Conservation (phyloP, 352 stramenopile genomes). For the Phytophthora cactorum region DNA sequence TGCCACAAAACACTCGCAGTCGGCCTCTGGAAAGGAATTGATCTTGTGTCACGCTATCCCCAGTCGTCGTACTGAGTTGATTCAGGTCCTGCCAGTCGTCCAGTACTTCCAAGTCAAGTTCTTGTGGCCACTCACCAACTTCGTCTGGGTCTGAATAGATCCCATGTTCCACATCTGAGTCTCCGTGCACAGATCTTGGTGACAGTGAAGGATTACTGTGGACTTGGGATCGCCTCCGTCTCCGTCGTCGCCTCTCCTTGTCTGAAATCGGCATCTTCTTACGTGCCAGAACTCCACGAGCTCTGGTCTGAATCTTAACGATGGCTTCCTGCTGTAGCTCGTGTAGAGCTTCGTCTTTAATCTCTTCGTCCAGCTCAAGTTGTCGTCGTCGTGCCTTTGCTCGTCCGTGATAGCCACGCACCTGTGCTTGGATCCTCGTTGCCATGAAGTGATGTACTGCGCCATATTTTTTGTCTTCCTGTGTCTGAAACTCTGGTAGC, state of each 20-base stretch:
- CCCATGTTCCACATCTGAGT: conserved; percentile 6
- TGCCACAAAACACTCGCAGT: conserved; percentile 81
- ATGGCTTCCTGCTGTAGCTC: conserved; percentile 45
- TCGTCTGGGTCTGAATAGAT: conserved; percentile 33
- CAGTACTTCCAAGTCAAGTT: conserved; percentile 53
- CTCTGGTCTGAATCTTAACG: conserved; percentile 49
- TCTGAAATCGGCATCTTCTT: conserved; percentile 35
- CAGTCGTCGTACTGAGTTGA: conserved; percentile 27
- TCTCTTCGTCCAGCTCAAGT: conserved; percentile 41
- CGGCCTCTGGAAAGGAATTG: conserved; percentile 50
- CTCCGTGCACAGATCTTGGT: not conserved
- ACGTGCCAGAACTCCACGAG: conserved; percentile 42
- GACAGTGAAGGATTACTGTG: not conserved
- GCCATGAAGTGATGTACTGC: conserved; percentile 41
- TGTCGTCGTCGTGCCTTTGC: conserved; percentile 17
- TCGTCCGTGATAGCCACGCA: conserved; percentile 43
- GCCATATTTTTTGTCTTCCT: conserved; percentile 23
- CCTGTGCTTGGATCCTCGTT: conserved; percentile 44
- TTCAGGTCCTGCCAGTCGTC: conserved; percentile 67
- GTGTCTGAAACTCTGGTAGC: not conserved
- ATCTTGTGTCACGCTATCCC: conserved; percentile 38
- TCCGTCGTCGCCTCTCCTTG: conserved; percentile 15
- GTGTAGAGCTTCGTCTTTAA: conserved; percentile 47
- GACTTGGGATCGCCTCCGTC: conserved; percentile 10
- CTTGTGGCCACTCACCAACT: conserved; percentile 50